A percentile compares a stretch with the other conserved stretches of the same genome.
phyloP scores from a whole-genome alignment of 257 asterid genomes.

The Gentiana straminea region DNA sequence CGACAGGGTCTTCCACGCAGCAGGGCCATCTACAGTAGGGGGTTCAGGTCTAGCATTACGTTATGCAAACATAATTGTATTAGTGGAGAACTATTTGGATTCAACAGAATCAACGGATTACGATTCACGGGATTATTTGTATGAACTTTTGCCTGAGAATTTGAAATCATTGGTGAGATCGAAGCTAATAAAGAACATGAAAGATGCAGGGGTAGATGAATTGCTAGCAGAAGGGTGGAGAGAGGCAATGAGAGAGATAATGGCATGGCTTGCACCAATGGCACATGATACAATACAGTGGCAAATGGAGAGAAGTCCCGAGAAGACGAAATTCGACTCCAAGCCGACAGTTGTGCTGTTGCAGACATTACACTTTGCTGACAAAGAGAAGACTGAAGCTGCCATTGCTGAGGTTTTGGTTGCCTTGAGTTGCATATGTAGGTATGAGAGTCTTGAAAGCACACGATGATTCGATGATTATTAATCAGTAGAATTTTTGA shows the following conservation, averaged over 20 bases:
- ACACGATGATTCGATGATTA: no score
- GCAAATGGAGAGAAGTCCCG: conserved; percentile 65
- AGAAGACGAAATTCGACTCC: conserved; percentile 49
- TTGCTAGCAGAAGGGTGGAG: conserved; percentile 68
- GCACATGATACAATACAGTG: conserved; percentile 62
- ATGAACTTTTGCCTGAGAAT: conserved; percentile 69
- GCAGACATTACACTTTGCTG: conserved; percentile 71
- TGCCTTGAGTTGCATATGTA: conserved; percentile 62
- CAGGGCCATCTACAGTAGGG: conserved; percentile 59
- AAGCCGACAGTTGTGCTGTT: conserved; percentile 39
- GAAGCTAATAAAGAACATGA: conserved; percentile 61
- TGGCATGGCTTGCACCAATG: conserved; percentile 78
- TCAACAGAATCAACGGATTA: conserved; percentile 22
- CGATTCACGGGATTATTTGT: conserved; percentile 34
- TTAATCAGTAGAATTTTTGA: conserved; percentile 11
- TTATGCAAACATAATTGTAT: conserved; percentile 54
- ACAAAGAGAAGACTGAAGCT: conserved; percentile 79
- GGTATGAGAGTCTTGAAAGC: conserved; percentile 28
- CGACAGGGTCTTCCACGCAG: conserved; percentile 45
- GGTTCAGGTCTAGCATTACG: conserved; percentile 69
- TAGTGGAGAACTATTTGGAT: conserved; percentile 41
- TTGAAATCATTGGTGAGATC: conserved; percentile 37
- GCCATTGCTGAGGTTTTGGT: conserved; percentile 80
- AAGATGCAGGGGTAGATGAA: conserved; percentile 23
- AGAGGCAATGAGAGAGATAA: conserved; percentile 48